Evolutionary conservation across 225 moss, liverwort and hornwort genomes (phyloP).

Genomic region (Straminergon stramineum): DNA sequence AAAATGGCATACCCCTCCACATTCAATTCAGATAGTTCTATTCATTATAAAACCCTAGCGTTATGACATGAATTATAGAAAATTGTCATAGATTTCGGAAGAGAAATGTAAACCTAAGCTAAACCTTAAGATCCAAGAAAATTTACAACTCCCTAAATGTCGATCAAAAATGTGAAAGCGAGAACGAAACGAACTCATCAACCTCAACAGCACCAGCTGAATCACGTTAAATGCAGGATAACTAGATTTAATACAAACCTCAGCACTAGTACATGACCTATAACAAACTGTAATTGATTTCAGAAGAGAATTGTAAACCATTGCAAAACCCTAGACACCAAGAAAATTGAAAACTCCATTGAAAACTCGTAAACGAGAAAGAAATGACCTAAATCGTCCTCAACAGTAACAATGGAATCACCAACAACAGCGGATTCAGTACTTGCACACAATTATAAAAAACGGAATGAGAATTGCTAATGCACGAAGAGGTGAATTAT

Average conservation of each 20-base stretch:
- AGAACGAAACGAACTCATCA: not conserved
- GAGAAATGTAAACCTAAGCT: not conserved
- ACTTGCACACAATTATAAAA: not conserved
- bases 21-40: not conserved
- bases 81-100: not conserved
- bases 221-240: not conserved
- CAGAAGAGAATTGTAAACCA: not conserved
- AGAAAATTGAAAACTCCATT: not conserved
- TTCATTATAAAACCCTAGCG: not conserved
- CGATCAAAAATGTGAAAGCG: not conserved
- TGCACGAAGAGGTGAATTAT: not conserved
- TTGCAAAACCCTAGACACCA: too few species aligned
- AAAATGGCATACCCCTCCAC: not conserved
- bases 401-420: not conserved
- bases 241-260: not conserved
- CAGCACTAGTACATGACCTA: not conserved
- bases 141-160: not conserved
- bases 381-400: not conserved
- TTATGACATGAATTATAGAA: not conserved
- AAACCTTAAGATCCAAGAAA: conserved; percentile 4
- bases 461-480: not conserved
- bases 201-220: not conserved
- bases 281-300: not conserved
- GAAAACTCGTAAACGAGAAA: not conserved
- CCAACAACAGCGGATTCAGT: not conserved